These are phyloP conservation scores for Rhizopus delemar DNA, from an alignment of 371 early-diverging fungal species.

Conservation along the genomic window DNA sequence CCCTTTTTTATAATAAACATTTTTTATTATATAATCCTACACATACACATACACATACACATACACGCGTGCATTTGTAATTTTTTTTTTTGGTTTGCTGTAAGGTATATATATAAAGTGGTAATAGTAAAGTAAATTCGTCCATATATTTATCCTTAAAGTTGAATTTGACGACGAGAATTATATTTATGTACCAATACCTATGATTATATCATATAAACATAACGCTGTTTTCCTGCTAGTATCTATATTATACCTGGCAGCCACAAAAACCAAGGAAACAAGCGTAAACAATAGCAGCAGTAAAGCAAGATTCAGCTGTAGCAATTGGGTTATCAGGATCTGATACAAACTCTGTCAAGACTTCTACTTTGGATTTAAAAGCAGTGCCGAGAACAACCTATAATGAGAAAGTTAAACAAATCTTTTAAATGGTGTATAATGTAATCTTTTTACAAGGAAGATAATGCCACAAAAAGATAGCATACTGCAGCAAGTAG, in stretches of 20 bases:
- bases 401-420: conserved; percentile 22
- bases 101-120: neutral
- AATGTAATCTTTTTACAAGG: conserved; percentile 23
- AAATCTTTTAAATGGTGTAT: neutral
- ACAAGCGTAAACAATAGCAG: conserved; percentile 69
- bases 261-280: conserved; percentile 70
- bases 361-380: conserved; percentile 63
- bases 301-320: conserved; percentile 66
- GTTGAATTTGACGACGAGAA: conserved; percentile 52
- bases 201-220: conserved; percentile 15
- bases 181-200: conserved; percentile 53
- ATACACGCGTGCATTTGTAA: too few relatives aligned
- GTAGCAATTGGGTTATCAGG: conserved; percentile 68
- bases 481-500: conserved; percentile 28
- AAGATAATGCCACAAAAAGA: conserved; percentile 34
- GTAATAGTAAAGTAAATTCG: too few relatives aligned
- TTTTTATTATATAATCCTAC: too few relatives aligned
- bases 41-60: too few relatives aligned
- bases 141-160: conserved; percentile 20
- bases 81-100: conserved; percentile 4
- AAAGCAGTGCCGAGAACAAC: conserved; percentile 64
- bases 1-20: neutral
- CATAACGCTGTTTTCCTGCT: neutral
- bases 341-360: conserved; percentile 62
- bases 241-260: conserved; percentile 47